These are phyloP conservation scores for Leishmania martiniquensis DNA, from an alignment of 208 protist genomes.

Conservation along the genomic window DNA sequence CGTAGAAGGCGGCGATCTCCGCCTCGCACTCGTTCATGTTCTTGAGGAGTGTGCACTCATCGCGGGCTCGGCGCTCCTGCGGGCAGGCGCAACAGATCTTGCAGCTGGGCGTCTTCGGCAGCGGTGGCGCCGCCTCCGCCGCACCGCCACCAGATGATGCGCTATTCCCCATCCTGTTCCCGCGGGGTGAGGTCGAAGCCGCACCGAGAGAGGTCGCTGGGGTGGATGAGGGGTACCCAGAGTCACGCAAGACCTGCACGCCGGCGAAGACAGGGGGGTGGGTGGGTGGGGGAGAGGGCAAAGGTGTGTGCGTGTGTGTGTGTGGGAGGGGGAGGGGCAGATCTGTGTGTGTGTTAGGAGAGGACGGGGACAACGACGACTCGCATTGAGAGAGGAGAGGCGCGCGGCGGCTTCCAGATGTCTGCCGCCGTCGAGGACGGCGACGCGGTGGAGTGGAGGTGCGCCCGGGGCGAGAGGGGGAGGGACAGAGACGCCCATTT, in stretches of 20 bases:
- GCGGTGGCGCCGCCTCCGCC: not conserved
- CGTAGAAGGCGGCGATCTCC: constrained; percentile 73
- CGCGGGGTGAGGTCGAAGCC: not conserved
- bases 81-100: constrained; percentile 91
- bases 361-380: no score
- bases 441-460: not conserved
- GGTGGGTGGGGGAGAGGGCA: not conserved
- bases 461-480: not conserved
- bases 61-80: constrained; percentile 59
- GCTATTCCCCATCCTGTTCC: constrained; percentile 10
- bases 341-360: no score
- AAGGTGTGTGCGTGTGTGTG: no score
- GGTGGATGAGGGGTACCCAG: no score
- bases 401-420: not conserved
- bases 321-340: no score
- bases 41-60: constrained; percentile 82
- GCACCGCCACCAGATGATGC: constrained; percentile 2
- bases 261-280: constrained; percentile 2
- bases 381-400: not conserved
- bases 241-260: not conserved
- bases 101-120: constrained; percentile 52
- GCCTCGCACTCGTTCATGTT: constrained; percentile 64
- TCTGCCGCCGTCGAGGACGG: not conserved
- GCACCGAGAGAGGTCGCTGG: no score
- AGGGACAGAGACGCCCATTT: not conserved